phyloP scores from a whole-genome alignment of 768 basidiomycete genomes.

The Collybia sp. region DNA sequence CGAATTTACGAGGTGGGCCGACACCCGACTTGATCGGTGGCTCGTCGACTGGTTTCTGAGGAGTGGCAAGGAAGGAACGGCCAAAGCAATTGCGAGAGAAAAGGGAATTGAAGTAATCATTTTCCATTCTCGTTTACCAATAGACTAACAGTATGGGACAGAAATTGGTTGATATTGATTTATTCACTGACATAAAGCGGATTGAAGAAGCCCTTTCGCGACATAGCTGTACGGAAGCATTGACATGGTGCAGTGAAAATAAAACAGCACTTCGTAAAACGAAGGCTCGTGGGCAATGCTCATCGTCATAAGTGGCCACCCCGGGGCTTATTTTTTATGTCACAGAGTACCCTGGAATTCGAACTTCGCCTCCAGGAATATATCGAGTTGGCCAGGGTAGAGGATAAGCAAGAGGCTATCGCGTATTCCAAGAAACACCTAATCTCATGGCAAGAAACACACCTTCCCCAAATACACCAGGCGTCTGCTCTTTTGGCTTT shows the following conservation, averaged over 20 bases:
- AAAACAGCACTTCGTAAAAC: conserved; percentile 87
- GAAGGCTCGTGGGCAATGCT: conserved; percentile 46
- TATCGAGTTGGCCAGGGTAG: conserved; percentile 79
- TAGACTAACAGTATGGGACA: conserved; percentile 19
- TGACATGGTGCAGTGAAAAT: conserved; percentile 97
- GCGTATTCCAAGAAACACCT: conserved; percentile 81
- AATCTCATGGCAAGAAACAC: conserved; percentile 76
- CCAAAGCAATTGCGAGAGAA: conserved; percentile 69
- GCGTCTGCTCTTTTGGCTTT: conserved; percentile 78
- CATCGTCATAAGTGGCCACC: not conserved
- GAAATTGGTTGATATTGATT: conserved; percentile 86
- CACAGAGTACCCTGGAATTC: conserved; percentile 92
- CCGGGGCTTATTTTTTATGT: conserved; percentile 1
- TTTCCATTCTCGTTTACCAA: no score
- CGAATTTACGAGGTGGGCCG: conserved; percentile 73
- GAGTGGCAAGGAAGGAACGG: conserved; percentile 72
- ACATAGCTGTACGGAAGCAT: conserved; percentile 83
- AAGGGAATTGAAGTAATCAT: conserved; percentile 67
- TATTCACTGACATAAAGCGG: conserved; percentile 84
- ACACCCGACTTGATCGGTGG: conserved; percentile 81
- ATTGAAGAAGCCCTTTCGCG: conserved; percentile 77
- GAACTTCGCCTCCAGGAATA: conserved; percentile 94
- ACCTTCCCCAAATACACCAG: conserved; percentile 71
- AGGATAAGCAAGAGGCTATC: conserved; percentile 73
- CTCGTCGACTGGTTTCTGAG: conserved; percentile 91